Evolutionary conservation across 2,329 filamentous ascomycete genomes (phyloP).

Genomic region (Verticillium klebahnii): DNA sequence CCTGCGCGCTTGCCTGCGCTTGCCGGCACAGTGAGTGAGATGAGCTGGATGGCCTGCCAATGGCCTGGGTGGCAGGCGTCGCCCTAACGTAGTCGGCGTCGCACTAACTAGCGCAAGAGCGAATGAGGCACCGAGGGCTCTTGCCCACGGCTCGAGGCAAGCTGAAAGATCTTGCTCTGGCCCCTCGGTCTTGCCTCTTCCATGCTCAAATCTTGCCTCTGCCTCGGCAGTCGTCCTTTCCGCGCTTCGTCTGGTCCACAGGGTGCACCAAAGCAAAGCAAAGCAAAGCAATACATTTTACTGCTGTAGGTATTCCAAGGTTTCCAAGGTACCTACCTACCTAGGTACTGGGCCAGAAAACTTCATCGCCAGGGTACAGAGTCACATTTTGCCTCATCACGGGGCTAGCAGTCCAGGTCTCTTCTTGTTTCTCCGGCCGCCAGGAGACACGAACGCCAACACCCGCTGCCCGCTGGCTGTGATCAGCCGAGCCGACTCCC

Average conservation of each 20-base stretch:
- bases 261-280: background rate
- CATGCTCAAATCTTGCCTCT: background rate
- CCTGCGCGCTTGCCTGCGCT: background rate
- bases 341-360: too few species aligned
- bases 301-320: too few species aligned
- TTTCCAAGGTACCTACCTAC: too few species aligned
- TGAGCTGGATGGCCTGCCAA: background rate
- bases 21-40: background rate
- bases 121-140: background rate
- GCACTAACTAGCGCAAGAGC: background rate
- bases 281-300: too few species aligned
- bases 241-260: background rate
- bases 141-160: background rate
- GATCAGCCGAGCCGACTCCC: background rate
- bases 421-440: background rate
- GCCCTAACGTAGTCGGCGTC: background rate
- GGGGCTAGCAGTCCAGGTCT: too few species aligned
- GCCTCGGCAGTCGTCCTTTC: background rate
- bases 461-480: background rate
- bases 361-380: too few species aligned
- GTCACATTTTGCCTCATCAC: too few species aligned
- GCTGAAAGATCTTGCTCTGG: background rate
- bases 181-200: background rate
- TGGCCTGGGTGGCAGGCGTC: background rate
- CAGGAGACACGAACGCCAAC: background rate